Conservation (phyloP, 1,284 basidiomycete genomes). For the Naganishia liquefaciens region DNA sequence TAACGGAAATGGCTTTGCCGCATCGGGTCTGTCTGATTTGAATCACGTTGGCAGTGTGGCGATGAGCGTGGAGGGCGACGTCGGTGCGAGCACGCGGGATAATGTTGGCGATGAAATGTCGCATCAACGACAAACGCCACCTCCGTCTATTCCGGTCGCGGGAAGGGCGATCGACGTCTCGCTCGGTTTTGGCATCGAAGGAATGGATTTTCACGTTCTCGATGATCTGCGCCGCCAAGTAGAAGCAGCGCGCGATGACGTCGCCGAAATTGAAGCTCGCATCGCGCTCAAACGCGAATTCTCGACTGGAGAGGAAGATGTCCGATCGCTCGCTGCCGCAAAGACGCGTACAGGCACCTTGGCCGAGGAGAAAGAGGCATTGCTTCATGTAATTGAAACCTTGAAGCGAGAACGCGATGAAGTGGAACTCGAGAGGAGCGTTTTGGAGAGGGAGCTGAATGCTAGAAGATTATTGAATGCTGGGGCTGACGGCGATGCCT, state of each 20-base stretch:
- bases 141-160: not conserved
- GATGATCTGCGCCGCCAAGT: not conserved
- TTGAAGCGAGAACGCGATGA: constrained; percentile 41
- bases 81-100: too few relatives aligned
- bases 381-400: constrained; percentile 40
- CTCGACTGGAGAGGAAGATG: constrained; percentile 26
- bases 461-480: constrained; percentile 34
- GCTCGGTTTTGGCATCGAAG: constrained; percentile 10
- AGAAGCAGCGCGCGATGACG: constrained; percentile 8
- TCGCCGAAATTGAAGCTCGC: constrained; percentile 32
- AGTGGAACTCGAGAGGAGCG: constrained; percentile 37
- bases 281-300: constrained; percentile 28
- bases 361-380: constrained; percentile 39
- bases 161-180: constrained; percentile 4
- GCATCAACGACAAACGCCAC: not conserved
- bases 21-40: constrained; percentile 1
- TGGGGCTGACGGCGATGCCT: constrained; percentile 15
- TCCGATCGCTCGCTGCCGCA: constrained; percentile 29
- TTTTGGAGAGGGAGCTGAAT: constrained; percentile 41
- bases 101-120: too few relatives aligned
- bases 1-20: too few relatives aligned
- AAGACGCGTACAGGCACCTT: constrained; percentile 30
- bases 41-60: not conserved
- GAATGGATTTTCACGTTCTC: constrained; percentile 7
- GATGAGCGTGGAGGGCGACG: not conserved